Base-by-base conservation (phyloP, 2,329 filamentous ascomycete genomes). In the Coniochaeta prunicola region DNA sequence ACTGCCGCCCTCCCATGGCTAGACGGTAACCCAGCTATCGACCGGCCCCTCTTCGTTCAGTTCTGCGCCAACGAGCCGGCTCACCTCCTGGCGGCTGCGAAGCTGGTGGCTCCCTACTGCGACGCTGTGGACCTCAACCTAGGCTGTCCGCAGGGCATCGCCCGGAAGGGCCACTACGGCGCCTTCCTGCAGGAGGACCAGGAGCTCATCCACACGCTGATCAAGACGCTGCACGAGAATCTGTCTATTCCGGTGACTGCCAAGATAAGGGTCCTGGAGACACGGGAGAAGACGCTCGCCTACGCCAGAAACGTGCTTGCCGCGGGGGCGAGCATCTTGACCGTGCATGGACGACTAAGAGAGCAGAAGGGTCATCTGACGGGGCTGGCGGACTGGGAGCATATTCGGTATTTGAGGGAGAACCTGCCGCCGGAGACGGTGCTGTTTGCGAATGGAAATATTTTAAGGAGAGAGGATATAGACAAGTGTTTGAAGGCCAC, bases 331-430 rank as follows among this genome's bases (percentile, higher is more conserved):
- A 97, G 91, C 66, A 92, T 97, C 59, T 80, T 99, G 62, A 94
- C 94, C 0, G 90, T 99, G 0, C 94, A 99, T 76, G 94, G 94
- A 0, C 81, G 94, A 36, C 82, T 85, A 63, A 80, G 94, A 63
- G 92, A 97, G 68, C 93, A 97, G 72, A 99, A 99, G 76, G 93
- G 94, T 0, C 94, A 99, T 70, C 83, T 96, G 68, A 99, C 94
- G 0, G 94, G 94, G 0, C 66, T 97, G 36, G 94, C 94, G 4
- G 92, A 99, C 74, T 99, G 94, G 94, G 77, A 76, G n/a, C 84
- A 89, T 68, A 87, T 99, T 59, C 83, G 87, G 4, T 93, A 90
- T 68, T 74, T 99, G 63, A 81, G 94, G 55, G 90, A 96, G 12
- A 89, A 88, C 61, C 75, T 99, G 31, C 93, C 93, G 0, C 76